These are phyloP conservation scores for Hypoxylon intermedium DNA, from an alignment of 495 filamentous ascomycete species.

Conservation along the genomic window DNA sequence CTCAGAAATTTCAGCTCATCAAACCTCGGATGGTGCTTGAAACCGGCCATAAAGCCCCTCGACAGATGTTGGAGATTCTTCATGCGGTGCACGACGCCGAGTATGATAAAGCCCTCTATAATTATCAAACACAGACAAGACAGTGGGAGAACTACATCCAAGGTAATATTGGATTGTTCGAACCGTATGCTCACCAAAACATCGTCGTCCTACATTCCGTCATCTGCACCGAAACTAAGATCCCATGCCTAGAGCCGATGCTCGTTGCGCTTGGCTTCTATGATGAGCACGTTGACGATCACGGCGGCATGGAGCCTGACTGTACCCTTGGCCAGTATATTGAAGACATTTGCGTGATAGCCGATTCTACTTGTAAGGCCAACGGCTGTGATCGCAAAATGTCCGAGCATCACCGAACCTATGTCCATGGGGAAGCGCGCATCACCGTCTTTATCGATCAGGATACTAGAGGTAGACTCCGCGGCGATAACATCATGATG, in stretches of 20 bases:
- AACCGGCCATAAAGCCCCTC: slow-evolving; percentile 74
- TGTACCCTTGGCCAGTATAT: slow-evolving; percentile 95
- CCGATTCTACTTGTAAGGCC: slow-evolving; percentile 74
- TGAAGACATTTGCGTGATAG: slow-evolving; percentile 82
- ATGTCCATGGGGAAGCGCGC: slow-evolving; percentile 94
- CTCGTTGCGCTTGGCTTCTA: slow-evolving; percentile 89
- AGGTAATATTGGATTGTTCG: slow-evolving; percentile 83
- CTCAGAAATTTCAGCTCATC: slow-evolving; percentile 83
- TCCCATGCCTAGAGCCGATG: slow-evolving; percentile 90
- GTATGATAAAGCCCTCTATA: slow-evolving; percentile 92
- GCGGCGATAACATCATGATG: slow-evolving; percentile 85
- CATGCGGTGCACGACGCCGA: slow-evolving; percentile 95
- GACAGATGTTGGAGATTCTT: slow-evolving; percentile 88
- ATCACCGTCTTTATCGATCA: slow-evolving; percentile 87
- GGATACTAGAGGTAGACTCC: slow-evolving; percentile 53
- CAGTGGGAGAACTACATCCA: slow-evolving; percentile 95
- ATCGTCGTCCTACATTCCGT: slow-evolving; percentile 94
- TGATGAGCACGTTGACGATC: slow-evolving; percentile 75
- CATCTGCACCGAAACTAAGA: slow-evolving; percentile 87
- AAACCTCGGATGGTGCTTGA: slow-evolving; percentile 93
- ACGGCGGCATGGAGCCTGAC: slow-evolving; percentile 73
- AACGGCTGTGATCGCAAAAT: slow-evolving; percentile 89
- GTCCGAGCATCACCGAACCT: slow-evolving; percentile 94
- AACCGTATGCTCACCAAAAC: slow-evolving; percentile 92
- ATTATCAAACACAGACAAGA: slow-evolving; percentile 90